Evolutionary conservation across 805 yeast genomes (phyloP).

Genomic region (Saccharomycopsis synnaedendra): DNA sequence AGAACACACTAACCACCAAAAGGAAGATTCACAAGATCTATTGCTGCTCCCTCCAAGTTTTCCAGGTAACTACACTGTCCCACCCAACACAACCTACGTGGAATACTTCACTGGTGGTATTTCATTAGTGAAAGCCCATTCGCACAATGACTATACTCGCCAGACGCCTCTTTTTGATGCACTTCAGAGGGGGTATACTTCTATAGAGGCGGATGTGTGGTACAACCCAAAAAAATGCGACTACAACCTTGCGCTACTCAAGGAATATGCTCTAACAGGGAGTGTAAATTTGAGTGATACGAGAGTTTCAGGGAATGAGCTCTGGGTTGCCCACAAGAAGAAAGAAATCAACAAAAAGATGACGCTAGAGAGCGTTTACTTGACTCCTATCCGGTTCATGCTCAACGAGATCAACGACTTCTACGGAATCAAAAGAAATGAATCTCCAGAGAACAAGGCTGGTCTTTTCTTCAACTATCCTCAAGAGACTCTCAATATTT

Average conservation of each 20-base stretch:
- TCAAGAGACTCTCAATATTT: slow-evolving; percentile 42
- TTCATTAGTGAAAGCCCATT: slow-evolving; percentile 30
- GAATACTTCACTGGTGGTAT: slow-evolving; percentile 12
- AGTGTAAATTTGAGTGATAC: slow-evolving; percentile 14
- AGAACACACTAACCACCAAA: neutral
- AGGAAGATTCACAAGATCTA: neutral
- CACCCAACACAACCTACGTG: slow-evolving; percentile 3
- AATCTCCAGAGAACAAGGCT: slow-evolving; percentile 11
- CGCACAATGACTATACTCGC: slow-evolving; percentile 67
- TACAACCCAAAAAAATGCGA: slow-evolving; percentile 27
- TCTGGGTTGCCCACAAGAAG: slow-evolving; percentile 56
- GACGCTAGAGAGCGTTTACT: slow-evolving; percentile 39
- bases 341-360: slow-evolving; percentile 32
- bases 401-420: slow-evolving; percentile 25
- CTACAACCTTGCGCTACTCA: slow-evolving; percentile 3
- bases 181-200: slow-evolving; percentile 34
- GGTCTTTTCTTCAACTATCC: slow-evolving; percentile 37
- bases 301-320: slow-evolving; percentile 20
- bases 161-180: slow-evolving; percentile 47
- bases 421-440: neutral
- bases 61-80: neutral
- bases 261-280: slow-evolving; percentile 9
- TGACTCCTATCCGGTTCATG: slow-evolving; percentile 39
- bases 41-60: neutral
- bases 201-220: slow-evolving; percentile 63